Evolutionary conservation across 2,329 filamentous ascomycete genomes (phyloP), one percentile per base, ranked within the genome.

Genomic region (Sclerotinia borealis): DNA sequence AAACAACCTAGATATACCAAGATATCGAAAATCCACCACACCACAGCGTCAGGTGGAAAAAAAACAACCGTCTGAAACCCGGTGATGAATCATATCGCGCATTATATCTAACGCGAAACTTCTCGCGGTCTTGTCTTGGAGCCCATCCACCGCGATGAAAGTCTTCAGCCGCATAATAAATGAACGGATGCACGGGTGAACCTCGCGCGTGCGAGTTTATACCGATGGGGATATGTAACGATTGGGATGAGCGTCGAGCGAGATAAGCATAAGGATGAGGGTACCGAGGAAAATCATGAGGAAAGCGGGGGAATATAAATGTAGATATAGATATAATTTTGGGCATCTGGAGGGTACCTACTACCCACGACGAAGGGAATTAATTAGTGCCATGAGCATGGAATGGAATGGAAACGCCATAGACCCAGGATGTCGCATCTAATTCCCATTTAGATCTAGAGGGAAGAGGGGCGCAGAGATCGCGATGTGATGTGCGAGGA

Each of bases 201-300:
- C 68, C 68, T 54, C 68, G 36, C 0, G 67, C 63, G n/a, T 70
- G 68, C 5, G 68, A 70, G 27, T 70, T 68, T 27, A 70, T 69
- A 1, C 68, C 68, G 10, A 67, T 67, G 3, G 68, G 68, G 51
- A 95, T 84, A 29, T 87, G n/a, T n/a, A n/a, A n/a, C 73, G 75
- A 93, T 95, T n/a, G 87, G 84, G 29, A 96, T 87, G n/a, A 96
- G 77, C 5, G 29, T 96, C 87, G n/a, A 96, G 77, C 5, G 86
- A 85, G 59, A 90, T 89, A 37, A 93, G 83, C 76, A 96, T 88
- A 36, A 93, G 75, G 29, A 96, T 85, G 48, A 93, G 75, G 29
- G 96, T 85, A 47, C 91, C 84, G 13, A 89, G 84, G 70, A 96
- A 90, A 59, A 87, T 90, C 78, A 96, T 91, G 66, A 96, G 78